Conservation (phyloP, 306 rosid genomes). For the Sophora flavescens region DNA sequence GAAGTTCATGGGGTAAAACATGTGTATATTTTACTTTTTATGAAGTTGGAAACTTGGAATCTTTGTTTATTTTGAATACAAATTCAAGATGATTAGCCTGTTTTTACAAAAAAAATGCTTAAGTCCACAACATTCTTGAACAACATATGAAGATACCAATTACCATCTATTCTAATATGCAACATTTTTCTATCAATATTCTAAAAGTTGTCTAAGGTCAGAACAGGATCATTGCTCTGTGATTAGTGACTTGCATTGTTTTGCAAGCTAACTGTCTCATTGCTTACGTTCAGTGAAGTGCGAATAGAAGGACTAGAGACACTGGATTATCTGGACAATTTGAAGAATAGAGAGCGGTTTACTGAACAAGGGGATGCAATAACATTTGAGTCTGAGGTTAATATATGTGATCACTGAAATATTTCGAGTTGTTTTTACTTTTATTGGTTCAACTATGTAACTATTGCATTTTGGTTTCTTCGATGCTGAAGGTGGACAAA, state of each 20-base stretch:
- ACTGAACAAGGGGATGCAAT: slow-evolving; percentile 90
- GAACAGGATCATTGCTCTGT: slow-evolving; percentile 1
- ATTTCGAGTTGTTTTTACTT: slow-evolving; percentile 14
- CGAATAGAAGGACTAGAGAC: slow-evolving; percentile 90
- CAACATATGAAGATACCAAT: not conserved
- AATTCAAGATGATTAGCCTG: slow-evolving; percentile 1
- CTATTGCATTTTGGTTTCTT: slow-evolving; percentile 36
- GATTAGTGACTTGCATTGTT: not conserved
- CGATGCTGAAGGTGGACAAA: slow-evolving; percentile 69
- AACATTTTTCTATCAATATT: not conserved
- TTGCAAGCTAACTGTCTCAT: slow-evolving; percentile 35
- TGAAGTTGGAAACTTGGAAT: slow-evolving; percentile 8
- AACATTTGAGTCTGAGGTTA: slow-evolving; percentile 77
- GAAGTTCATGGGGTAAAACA: not conserved
- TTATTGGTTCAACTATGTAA: slow-evolving; percentile 25
- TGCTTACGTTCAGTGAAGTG: slow-evolving; percentile 67
- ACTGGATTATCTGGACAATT: slow-evolving; percentile 80
- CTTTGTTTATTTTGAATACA: not conserved
- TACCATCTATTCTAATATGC: not conserved
- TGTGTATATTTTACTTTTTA: not conserved
- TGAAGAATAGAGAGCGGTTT: slow-evolving; percentile 66
- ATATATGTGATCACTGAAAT: slow-evolving; percentile 23
- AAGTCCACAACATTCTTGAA: slow-evolving; percentile 8
- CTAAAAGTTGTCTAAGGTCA: slow-evolving; percentile 21
- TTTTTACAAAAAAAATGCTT: not conserved